Conservation (phyloP, 2,329 filamentous ascomycete genomes). For the Fusarium poae region DNA sequence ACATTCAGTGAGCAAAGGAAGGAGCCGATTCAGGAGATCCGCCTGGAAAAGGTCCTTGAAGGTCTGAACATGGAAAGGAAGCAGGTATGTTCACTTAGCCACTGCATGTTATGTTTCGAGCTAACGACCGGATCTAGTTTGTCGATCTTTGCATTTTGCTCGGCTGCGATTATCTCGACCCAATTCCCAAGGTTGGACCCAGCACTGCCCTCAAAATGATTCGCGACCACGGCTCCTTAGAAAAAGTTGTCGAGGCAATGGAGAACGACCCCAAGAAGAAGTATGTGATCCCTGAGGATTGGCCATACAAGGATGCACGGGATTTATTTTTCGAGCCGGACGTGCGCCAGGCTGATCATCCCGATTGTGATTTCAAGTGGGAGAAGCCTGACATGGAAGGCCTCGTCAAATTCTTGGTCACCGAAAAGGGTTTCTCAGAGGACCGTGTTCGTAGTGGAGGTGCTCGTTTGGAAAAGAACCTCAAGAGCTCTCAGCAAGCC, state of each 20-base stretch:
- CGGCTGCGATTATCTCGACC: conserved; percentile 97
- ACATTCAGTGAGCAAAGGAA: conserved; percentile 98
- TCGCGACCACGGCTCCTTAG: conserved; percentile 88
- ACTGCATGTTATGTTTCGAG: background rate
- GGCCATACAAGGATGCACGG: conserved; percentile 93
- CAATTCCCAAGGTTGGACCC: conserved; percentile 93
- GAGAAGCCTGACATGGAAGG: conserved; percentile 92
- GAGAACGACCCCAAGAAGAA: conserved; percentile 82
- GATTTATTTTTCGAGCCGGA: conserved; percentile 93
- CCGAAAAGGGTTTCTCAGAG: conserved; percentile 97
- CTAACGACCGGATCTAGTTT: conserved; percentile 69
- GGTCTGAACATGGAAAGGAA: conserved; percentile 88
- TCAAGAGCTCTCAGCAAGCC: conserved; percentile 91
- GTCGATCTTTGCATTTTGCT: conserved; percentile 98
- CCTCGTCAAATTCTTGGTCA: conserved; percentile 88
- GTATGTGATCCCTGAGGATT: conserved; percentile 91
- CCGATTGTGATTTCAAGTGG: conserved; percentile 98
- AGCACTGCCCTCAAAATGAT: conserved; percentile 94
- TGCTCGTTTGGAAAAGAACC: conserved; percentile 84
- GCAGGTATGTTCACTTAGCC: conserved; percentile 68
- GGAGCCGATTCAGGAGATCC: conserved; percentile 96
- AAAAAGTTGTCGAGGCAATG: conserved; percentile 86
- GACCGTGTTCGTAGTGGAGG: conserved; percentile 88
- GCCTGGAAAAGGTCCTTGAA: conserved; percentile 86
- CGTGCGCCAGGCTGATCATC: conserved; percentile 83